Evolutionary conservation across 331 rosid species (phyloP), one percentile per base, ranked within the genome.

Genomic region (Dryas integrifolia): DNA sequence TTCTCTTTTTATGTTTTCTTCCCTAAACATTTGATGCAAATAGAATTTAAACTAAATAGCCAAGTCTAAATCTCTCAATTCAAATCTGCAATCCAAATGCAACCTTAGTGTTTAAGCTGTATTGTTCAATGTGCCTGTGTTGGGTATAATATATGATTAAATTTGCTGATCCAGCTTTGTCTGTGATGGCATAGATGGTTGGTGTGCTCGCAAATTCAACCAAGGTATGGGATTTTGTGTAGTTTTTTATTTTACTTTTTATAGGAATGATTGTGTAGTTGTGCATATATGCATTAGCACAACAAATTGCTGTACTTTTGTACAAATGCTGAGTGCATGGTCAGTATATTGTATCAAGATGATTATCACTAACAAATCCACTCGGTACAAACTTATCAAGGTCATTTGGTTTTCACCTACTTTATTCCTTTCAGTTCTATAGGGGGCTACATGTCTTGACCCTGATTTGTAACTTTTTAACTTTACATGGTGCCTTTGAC

Each of bases 131-230:
- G 14, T 70, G 67, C 15, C 52, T 70, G 5, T 69, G 58, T 45
- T 52, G n/a, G 74, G 40, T 21, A 50, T 24, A 40, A 76, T 78
- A 78, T 66, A 50, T 86, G 76, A 68, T 73, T 77, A 30, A 64
- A 41, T 69, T 53, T 76, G 13, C 81, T 63, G 70, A 85, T 62
- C 18, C 58, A 72, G 76, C 67, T 72, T 72, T 35, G 76, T 72
- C 58, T 72, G 76, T 35, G 76, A 72, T 46, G 76, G 76, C 5
- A 8, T 72, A 3, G 76, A 72, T 72, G 76, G 76, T 72, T 72
- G 76, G 99, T 88, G 96, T 83, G 99, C 99, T 77, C 99, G 97
- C 80, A 92, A 84, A 82, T 95, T 95, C 79, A 95, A 95, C 77
- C 99, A 95, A 84, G 99, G 99, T 72, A 51, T 10, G 26, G n/a